These are phyloP conservation scores for Picea glauca DNA, from an alignment of 75 land plant genomes.

Conservation along the genomic window DNA sequence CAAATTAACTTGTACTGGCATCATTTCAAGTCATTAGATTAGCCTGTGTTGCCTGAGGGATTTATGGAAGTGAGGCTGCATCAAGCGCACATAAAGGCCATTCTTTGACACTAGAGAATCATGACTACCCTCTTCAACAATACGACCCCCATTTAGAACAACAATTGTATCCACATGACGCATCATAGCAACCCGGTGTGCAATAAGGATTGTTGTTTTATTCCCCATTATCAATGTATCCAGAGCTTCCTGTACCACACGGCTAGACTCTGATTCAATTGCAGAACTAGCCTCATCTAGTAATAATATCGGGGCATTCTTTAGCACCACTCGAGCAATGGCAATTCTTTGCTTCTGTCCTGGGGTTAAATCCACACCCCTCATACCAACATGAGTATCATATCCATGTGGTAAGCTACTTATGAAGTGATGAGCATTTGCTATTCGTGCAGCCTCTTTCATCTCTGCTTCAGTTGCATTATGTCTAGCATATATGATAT, in stretches of 20 bases:
- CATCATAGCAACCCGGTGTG: constrained; percentile 97
- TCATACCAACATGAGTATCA: constrained; percentile 98
- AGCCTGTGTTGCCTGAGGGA: constrained; percentile 82
- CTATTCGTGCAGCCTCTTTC: constrained; percentile 98
- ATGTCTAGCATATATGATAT: constrained; percentile 94
- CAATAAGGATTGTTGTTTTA: constrained; percentile 92
- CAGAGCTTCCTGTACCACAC: constrained; percentile 96
- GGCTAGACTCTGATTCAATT: constrained; percentile 91
- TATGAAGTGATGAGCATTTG: constrained; percentile 99
- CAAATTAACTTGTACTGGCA: neutral
- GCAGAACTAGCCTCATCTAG: constrained; percentile 96
- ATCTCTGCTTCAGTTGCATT: constrained; percentile 99
- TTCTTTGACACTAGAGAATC: constrained; percentile 79
- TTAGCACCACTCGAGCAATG: constrained; percentile 90
- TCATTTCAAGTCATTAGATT: constrained; percentile 25
- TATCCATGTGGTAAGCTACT: constrained; percentile 99
- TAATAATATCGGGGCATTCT: constrained; percentile 93
- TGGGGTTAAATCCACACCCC: constrained; percentile 89
- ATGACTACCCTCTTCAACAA: constrained; percentile 95
- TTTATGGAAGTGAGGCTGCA: constrained; percentile 94
- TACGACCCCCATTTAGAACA: constrained; percentile 90
- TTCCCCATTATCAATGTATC: constrained; percentile 97
- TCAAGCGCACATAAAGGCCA: constrained; percentile 88
- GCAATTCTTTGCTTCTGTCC: constrained; percentile 98
- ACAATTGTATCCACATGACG: constrained; percentile 95